A percentile compares a stretch with the other conserved stretches of the same genome.
phyloP scores from a whole-genome alignment of 805 yeast genomes.

The Kuraishia hungarica region DNA sequence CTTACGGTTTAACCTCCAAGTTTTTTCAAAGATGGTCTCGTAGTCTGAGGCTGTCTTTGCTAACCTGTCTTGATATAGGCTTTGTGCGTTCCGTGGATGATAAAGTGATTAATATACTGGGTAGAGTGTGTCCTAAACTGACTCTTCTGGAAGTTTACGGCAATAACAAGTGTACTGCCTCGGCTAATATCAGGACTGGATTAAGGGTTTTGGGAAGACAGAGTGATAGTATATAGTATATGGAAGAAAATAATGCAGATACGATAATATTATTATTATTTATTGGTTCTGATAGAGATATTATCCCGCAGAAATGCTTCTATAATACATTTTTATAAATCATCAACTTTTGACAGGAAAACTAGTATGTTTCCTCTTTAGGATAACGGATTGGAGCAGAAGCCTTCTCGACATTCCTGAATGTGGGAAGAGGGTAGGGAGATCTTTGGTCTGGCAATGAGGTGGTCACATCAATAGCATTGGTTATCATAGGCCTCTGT shows the following conservation, averaged over 20 bases:
- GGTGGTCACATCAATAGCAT: constrained; percentile 21
- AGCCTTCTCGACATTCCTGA: constrained; percentile 60
- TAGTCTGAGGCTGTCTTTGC: constrained; percentile 38
- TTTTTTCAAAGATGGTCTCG: constrained; percentile 40
- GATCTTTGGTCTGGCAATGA: constrained; percentile 10
- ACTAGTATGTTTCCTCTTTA: constrained; percentile 9
- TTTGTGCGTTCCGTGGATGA: constrained; percentile 76
- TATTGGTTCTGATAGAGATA: neutral
- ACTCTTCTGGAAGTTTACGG: constrained; percentile 76
- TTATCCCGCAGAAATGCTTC: neutral
- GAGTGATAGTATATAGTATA: constrained; percentile 41
- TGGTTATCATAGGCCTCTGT: constrained; percentile 34
- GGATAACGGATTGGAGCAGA: constrained; percentile 34
- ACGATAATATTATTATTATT: neutral
- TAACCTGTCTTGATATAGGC: constrained; percentile 67
- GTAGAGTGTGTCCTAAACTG: constrained; percentile 52
- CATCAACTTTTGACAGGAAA: neutral
- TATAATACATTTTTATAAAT: neutral
- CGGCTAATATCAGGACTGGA: constrained; percentile 42
- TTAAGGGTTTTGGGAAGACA: constrained; percentile 68
- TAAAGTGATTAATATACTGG: constrained; percentile 46
- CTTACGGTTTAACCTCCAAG: constrained; percentile 44
- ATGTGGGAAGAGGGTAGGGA: constrained; percentile 41
- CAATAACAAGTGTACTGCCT: constrained; percentile 54
- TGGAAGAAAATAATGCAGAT: too few relatives aligned